phyloP scores from a whole-genome alignment of 306 rosid species.

The Cicer pinnatifidum region DNA sequence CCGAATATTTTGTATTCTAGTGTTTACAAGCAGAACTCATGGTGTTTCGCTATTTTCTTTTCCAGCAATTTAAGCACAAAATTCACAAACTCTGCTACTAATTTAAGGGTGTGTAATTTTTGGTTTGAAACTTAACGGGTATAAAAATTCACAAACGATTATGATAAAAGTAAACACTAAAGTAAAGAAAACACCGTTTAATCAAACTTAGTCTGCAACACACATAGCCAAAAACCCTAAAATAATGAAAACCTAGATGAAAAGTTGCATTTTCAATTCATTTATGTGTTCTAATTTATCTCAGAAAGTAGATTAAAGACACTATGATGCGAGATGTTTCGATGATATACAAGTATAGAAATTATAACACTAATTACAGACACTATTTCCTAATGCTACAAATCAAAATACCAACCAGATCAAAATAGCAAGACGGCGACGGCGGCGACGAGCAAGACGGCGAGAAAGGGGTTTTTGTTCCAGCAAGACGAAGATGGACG shows the following conservation, averaged over 20 bases:
- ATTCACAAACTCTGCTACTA: not conserved
- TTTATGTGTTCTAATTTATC: conserved; percentile 1
- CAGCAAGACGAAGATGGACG: too few species aligned
- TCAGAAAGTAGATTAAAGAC: too few species aligned
- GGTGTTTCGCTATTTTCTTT: not conserved
- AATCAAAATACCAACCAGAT: too few species aligned
- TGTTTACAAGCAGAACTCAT: not conserved
- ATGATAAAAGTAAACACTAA: conserved; percentile 1
- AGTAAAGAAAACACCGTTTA: not conserved
- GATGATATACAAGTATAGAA: too few species aligned
- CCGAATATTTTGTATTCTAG: not conserved
- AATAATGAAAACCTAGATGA: conserved; percentile 7
- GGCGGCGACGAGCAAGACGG: too few species aligned
- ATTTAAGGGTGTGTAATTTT: not conserved
- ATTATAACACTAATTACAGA: too few species aligned
- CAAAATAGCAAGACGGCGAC: too few species aligned
- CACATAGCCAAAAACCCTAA: conserved; percentile 9
- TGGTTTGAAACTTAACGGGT: not conserved
- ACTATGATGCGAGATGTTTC: too few species aligned
- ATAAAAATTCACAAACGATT: not conserved
- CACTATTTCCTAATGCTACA: too few species aligned
- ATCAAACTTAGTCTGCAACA: not conserved
- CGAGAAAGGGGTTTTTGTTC: too few species aligned
- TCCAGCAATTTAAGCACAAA: conserved; percentile 13
- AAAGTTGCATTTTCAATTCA: not conserved